phyloP scores from a whole-genome alignment of 371 early-diverging fungal species.

The Choanephora cucurbitarum region DNA sequence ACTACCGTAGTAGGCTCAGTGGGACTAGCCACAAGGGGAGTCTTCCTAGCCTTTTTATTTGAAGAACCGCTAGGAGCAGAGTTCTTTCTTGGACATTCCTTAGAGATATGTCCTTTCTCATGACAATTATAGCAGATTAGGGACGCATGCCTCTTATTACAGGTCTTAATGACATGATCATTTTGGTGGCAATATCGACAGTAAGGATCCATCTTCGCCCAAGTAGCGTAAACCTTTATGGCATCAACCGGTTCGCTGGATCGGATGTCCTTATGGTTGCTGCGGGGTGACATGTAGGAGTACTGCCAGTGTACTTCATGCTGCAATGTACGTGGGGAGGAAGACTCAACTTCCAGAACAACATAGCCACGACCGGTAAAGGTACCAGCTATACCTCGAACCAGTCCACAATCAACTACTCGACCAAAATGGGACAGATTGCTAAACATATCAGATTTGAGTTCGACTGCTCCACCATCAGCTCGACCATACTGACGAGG shows the following conservation, averaged over 20 bases:
- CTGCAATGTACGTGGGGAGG: neutral
- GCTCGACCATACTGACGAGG: no score
- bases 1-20: no score
- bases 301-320: neutral
- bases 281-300: neutral
- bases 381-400: neutral
- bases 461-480: no score
- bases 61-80: neutral
- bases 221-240: neutral
- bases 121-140: constrained; percentile 1
- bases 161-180: neutral
- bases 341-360: neutral
- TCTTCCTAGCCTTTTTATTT: neutral
- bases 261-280: neutral
- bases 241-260: no score
- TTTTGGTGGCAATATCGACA: constrained; percentile 2
- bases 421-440: neutral
- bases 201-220: neutral
- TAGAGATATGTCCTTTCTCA: neutral
- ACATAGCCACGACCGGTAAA: neutral
- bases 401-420: neutral
- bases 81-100: neutral
- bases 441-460: neutral
- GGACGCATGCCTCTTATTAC: neutral
- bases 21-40: neutral